Evolutionary conservation across 805 yeast genomes (phyloP), one percentile per base, ranked within the genome.

Genomic region (Torulaspora franciscae): DNA sequence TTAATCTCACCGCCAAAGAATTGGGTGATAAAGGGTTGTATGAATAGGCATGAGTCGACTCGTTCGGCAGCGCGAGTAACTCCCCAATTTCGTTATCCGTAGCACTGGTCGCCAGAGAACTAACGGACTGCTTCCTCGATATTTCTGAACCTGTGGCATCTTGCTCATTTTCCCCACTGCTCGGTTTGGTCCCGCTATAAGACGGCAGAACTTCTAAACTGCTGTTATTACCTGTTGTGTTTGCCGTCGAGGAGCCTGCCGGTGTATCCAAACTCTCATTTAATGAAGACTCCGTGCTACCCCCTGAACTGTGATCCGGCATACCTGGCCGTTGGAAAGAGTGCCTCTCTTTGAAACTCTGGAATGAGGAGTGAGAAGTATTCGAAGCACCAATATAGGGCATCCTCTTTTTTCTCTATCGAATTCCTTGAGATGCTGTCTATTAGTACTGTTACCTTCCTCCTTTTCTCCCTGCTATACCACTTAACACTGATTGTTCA

Each of bases 21-120:
- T 85, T 84, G 7, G 90, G 93, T 1, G 91, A 81, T 45, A 86
- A 67, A 43, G 84, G 85, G 2, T 93, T 87, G 61, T 87, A 87
- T 0, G 95, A 85, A 59, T 84, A 87, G 1, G 95, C 84, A 60
- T 85, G 90, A 1, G 93, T 78, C 9, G 93, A 84, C 54, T 84
- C 89, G 22, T 80, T 79, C 4, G 91, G 88, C 57, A 86, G 83
- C 49, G 72, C 75, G 32, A 81, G 59, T 14, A 84, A 70, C 43
- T 81, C 79, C 8, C 65, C 59, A 11, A 59, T 37, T 39, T 59
- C 66, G 4, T 59, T 64, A 2, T 63, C 67, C 23, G 53, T 45
- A 11, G 43, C 29, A 11, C 30, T 33, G n/a, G 50, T 40, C 26
- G 42, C 46, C 13, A 48, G 29, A 11, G 51, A 48, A 32, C 45